A percentile compares a stretch with the other conserved stretches of the same genome.
phyloP scores from a whole-genome alignment of 352 stramenopile species.

The Pythium brassicae region DNA sequence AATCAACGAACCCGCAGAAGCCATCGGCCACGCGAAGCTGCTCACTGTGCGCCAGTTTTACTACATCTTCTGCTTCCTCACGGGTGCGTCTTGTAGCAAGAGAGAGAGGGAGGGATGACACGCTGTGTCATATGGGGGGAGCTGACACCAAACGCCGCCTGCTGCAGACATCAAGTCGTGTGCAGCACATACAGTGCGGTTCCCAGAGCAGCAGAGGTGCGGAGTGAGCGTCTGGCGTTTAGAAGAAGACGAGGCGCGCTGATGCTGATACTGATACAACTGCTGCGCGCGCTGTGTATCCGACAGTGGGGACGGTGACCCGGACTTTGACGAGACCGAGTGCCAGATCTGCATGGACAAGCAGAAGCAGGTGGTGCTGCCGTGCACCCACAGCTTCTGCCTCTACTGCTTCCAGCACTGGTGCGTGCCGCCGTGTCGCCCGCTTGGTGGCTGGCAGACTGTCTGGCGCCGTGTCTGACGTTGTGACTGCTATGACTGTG shows the following conservation, averaged over 20 bases:
- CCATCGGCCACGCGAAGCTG: constrained; percentile 61
- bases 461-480: no score
- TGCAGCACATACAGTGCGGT: constrained; percentile 53
- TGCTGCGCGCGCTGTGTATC: constrained; percentile 8
- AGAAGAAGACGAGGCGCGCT: no score
- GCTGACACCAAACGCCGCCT: no score
- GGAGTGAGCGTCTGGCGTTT: neutral
- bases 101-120: neutral
- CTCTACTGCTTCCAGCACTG: constrained; percentile 76
- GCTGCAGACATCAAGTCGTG: constrained; percentile 67
- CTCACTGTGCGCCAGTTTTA: constrained; percentile 75
- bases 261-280: neutral
- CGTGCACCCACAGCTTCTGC: constrained; percentile 77
- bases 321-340: constrained; percentile 70
- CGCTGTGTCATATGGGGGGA: no score
- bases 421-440: constrained; percentile 14
- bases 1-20: constrained; percentile 23
- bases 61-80: constrained; percentile 80
- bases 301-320: constrained; percentile 18
- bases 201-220: constrained; percentile 36
- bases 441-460: no score
- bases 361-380: constrained; percentile 72
- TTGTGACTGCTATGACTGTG: no score
- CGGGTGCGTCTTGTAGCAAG: no score
- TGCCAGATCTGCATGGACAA: constrained; percentile 87